Conservation (phyloP, 2,329 filamentous ascomycete species). For the Pestalotiopsis sp. region DNA sequence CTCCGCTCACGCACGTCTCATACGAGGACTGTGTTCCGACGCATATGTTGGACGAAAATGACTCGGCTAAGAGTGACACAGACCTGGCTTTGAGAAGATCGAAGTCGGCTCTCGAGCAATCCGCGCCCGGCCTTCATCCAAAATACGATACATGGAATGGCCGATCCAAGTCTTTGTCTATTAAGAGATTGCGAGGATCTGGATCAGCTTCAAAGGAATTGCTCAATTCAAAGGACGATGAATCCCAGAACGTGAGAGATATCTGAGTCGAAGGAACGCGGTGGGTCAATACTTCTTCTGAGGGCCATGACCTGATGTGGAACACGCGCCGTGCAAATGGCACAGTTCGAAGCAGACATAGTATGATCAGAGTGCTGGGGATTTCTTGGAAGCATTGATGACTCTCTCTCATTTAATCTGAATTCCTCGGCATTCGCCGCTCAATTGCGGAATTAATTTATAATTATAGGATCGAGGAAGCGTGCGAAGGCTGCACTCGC, state of each 20-base stretch:
- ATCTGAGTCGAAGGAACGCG: not conserved
- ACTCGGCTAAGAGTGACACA: constrained; percentile 15
- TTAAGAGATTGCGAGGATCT: constrained; percentile 20
- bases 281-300: not conserved
- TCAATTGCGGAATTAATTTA: too few relatives aligned
- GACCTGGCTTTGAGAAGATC: constrained; percentile 14
- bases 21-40: constrained; percentile 30
- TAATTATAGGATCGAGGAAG: too few relatives aligned
- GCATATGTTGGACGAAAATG: constrained; percentile 29
- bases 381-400: too few relatives aligned
- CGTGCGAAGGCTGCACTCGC: too few relatives aligned
- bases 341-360: too few relatives aligned
- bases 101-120: constrained; percentile 3
- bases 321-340: too few relatives aligned
- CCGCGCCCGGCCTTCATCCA: not conserved
- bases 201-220: constrained; percentile 21
- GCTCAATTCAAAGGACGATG: constrained; percentile 16
- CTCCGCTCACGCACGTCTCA: constrained; percentile 21
- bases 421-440: too few relatives aligned
- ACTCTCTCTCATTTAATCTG: too few relatives aligned
- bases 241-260: not conserved
- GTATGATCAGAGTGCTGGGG: too few relatives aligned
- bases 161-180: constrained; percentile 14
- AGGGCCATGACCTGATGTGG: too few relatives aligned
- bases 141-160: constrained; percentile 27